Conservation (phyloP, 2,329 filamentous ascomycete genomes). For the Paracoccidioides lutzii region DNA sequence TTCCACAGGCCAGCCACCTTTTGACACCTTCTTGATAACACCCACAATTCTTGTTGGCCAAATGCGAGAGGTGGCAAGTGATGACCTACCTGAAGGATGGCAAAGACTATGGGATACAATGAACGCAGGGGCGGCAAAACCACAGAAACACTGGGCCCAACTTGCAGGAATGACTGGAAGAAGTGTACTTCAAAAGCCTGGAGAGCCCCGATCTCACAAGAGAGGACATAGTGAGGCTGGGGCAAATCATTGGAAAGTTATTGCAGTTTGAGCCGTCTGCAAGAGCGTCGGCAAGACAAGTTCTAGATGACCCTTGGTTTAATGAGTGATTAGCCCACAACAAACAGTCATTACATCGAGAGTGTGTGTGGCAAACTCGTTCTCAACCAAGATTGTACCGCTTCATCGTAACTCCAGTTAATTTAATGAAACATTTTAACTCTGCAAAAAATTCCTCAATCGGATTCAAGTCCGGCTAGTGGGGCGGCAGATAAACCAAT, state of each 20-base stretch:
- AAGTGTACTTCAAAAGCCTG: slow-evolving; percentile 25
- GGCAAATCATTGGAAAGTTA: slow-evolving; percentile 13
- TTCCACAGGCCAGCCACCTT: slow-evolving; percentile 26
- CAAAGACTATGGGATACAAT: slow-evolving; percentile 18
- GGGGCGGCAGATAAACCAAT: slow-evolving; percentile 20
- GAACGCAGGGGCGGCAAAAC: slow-evolving; percentile 6
- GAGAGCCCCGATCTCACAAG: slow-evolving; percentile 11
- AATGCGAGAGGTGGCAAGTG: slow-evolving; percentile 25
- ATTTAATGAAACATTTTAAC: slow-evolving; percentile 24
- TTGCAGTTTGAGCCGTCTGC: slow-evolving; percentile 10
- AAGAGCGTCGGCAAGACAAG: slow-evolving; percentile 16
- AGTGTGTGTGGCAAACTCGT: not conserved
- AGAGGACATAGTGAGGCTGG: slow-evolving; percentile 17
- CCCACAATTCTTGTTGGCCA: slow-evolving; percentile 21
- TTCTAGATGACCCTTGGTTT: slow-evolving; percentile 18
- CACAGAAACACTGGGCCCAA: slow-evolving; percentile 11
- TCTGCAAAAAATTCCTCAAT: slow-evolving; percentile 28
- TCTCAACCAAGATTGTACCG: not conserved
- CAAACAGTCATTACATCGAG: not conserved
- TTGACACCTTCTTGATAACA: slow-evolving; percentile 26
- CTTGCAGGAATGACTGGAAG: slow-evolving; percentile 27
- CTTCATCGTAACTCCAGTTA: slow-evolving; percentile 14
- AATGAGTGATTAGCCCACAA: not conserved
- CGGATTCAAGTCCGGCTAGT: slow-evolving; percentile 26
- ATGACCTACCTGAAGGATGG: slow-evolving; percentile 26